Base-by-base conservation (phyloP, 345 rosid genomes). In the Salix caprea region DNA sequence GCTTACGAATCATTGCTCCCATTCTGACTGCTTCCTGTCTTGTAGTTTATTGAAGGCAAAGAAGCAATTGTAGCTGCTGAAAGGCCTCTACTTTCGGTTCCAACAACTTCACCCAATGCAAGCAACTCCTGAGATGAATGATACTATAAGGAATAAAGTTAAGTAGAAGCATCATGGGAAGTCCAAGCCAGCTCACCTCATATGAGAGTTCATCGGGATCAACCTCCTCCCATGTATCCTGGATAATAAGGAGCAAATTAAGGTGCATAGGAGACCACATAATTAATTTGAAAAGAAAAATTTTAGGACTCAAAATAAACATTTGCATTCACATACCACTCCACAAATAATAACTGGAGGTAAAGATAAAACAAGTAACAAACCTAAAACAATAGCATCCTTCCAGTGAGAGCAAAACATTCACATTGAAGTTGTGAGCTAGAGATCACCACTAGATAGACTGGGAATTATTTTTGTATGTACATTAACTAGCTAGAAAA, bases 141-240 rank as follows among this genome's bases (percentile, higher is more conserved):
- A 71, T 18, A 56, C 44, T 50, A 39, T 37, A 1, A 67, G 56
- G 82, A 64, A 9, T 39, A 71, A 37, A 71, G 24, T 24, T 52
- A 70, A 36, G 48, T 44, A 6, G 61, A 75, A 42, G 54, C 15
- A 39, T 28, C 64, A 65, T 24, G 48, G 60, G 21, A 62, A 74
- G 39, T n/a, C 5, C 70, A 70, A 67, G 37, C 24, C 50, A 72
- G 62, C 83, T 71, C 70, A 96, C 99, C 91, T 96, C 99, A 46
- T 92, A 91, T 11, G 93, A 94, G 74, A 96, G 91, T 69, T 94
- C 97, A 80, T 92, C 98, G 16, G 94, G 97, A 87, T 94, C 99
- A 84, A 90, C 90, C 56, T 89, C 98, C 80, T 94, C 97, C 97
- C 98, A 96, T 16, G 84, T 79, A 81, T 90, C 93, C 98, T 96